Base-by-base conservation (phyloP, 306 rosid species). In the Dryas alaskensis region DNA sequence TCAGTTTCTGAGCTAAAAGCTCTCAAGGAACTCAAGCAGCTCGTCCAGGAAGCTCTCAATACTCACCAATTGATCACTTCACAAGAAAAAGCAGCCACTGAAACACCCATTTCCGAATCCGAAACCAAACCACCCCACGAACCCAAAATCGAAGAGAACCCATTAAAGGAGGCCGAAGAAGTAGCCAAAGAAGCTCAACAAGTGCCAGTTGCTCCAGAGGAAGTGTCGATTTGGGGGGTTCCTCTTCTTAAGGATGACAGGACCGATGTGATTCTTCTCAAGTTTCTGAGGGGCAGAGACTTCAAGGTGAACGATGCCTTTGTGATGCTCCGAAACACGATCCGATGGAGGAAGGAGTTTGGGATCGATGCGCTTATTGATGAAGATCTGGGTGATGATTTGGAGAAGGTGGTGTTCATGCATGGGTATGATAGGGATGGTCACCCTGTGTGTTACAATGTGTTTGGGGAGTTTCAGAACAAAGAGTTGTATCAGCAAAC, bases 391-490 rank as follows among this genome's bases (percentile, higher is more conserved):
- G 97, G 96, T 0, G 94, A 89, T 59, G 92, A 94, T 51, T 40
- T 89, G 49, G 97, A 94, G 4, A 92, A 94, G 73, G 92, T 92
- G 13, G 95, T 94, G 7, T 91, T 91, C 79, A 92, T 89, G 92
- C 96, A 94, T 55, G 98, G 97, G 2, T 64, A 19, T 50, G 86
- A 81, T 19, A 89, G 86, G 50, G 89, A 91, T 0, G 87, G 81
- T 0, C 97, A 94, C 58, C 86, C 96, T 8, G 96, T 94, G 58
- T 94, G 98, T 60, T 94, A 91, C 80, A 91, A 91, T 66, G 92
- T 91, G 2, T 94, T 87, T 31, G 98, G 97, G 2, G 98, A 94
- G 87, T 91, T 94, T 74, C 97, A 88, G 86, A 94, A 89, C 85
- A 91, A 85, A 77, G 92, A 94, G 4, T 80, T 94, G 51, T 94